Base-by-base conservation (phyloP, 495 filamentous ascomycete genomes). In the Cryomyces minteri region DNA sequence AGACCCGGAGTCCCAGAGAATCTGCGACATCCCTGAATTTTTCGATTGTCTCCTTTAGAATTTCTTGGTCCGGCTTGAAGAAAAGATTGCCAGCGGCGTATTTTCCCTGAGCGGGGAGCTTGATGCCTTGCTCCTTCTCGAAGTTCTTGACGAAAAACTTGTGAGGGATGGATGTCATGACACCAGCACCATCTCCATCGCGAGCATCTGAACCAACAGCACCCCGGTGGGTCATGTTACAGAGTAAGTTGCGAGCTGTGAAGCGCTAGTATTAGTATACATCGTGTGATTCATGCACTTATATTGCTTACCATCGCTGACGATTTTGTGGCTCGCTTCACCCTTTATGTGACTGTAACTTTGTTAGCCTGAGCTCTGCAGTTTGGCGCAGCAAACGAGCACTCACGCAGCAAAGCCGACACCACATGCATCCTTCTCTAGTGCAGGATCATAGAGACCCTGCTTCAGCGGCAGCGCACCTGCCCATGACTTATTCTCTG, bases 151-250 rank as follows among this genome's bases (percentile, higher is more conserved):
- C 68, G 62, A 99, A 99, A 65, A 99, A 99, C 62, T 79, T 92
- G 70, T 99, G 90, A 11, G 90, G 90, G 54, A 99, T 94, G 34
- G 88, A 95, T 47, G 90, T 96, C 90, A 99, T 99, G 52, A 96
- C 88, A 70, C 90, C 90, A 50, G 90, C 90, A 62, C 90, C 90
- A 56, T 99, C 90, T 54, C 90, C 90, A 62, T 99, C 90, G 63
- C 90, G 82, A 46, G 84, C 87, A 70, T 99, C 90, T 8, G 90
- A 96, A 47, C 90, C 90, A 55, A 99, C 90, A 45, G 90, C 90
- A 67, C 90, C 90, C 59, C 90, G 80, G 68, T 99, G 90, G 73
- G 90, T 96, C 90, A 99, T 99, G 71, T 99, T 99, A 68, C 92
- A 99, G 46, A 99, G 77, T 39, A 99, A 72, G 61, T 86, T 88